Evolutionary conservation across 306 rosid genomes (phyloP).

Genomic region (Alnus glutinosa): DNA sequence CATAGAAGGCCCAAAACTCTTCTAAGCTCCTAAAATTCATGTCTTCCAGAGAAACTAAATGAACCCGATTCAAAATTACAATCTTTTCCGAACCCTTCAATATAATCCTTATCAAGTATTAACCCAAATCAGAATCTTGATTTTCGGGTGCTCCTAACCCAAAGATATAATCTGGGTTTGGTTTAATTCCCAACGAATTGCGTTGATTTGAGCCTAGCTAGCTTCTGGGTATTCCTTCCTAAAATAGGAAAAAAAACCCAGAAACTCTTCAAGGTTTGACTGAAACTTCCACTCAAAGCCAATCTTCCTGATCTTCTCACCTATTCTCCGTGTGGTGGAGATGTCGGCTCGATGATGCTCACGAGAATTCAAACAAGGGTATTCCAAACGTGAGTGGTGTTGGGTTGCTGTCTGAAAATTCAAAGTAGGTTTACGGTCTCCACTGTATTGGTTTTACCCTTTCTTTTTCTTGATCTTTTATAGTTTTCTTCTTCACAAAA

Average conservation of each 20-base stretch:
- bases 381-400: not conserved
- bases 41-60: slow-evolving; percentile 21
- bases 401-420: not conserved
- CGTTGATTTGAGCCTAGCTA: slow-evolving; percentile 19
- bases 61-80: slow-evolving; percentile 7
- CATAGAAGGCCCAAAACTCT: slow-evolving; percentile 90
- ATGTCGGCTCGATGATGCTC: not conserved
- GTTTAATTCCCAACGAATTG: slow-evolving; percentile 13
- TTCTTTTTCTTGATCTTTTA: not conserved
- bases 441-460: not conserved
- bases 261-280: not conserved
- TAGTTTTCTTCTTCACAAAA: not conserved
- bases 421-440: slow-evolving; percentile 11
- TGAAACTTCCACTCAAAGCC: not conserved
- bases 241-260: slow-evolving; percentile 15
- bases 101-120: not conserved
- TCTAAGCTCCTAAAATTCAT: slow-evolving; percentile 97
- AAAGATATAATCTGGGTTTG: slow-evolving; percentile 8
- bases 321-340: not conserved
- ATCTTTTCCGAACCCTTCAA: not conserved
- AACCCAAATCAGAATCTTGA: slow-evolving; percentile 25
- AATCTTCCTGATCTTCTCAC: not conserved
- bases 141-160: not conserved
- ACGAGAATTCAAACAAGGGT: not conserved
- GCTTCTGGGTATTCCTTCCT: slow-evolving; percentile 15